phyloP scores from a whole-genome alignment of 345 rosid species.

The Acer negundo region DNA sequence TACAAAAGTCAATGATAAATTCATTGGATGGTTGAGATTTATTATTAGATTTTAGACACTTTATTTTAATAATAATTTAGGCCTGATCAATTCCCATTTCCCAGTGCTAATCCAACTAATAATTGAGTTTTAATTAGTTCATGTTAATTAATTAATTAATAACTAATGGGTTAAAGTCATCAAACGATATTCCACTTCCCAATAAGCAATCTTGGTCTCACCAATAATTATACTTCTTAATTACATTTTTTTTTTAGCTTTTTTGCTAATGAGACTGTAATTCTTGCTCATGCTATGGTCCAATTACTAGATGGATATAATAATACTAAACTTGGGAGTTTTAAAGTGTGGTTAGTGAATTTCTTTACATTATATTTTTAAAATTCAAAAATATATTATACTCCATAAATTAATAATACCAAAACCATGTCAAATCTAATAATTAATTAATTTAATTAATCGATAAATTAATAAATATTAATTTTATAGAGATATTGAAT shows the following conservation, averaged over 20 bases:
- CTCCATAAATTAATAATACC: no score
- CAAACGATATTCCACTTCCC: neutral
- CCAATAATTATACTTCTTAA: neutral
- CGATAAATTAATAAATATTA: no score
- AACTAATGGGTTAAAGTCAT: neutral
- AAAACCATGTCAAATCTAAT: no score
- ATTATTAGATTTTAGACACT: neutral
- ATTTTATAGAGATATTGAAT: no score
- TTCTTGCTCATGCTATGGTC: no score
- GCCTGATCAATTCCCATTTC: neutral
- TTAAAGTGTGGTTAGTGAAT: neutral
- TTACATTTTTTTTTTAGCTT: no score
- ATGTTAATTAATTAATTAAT: neutral
- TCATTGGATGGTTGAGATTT: constrained; percentile 20
- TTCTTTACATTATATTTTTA: no score
- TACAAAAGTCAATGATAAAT: constrained; percentile 3
- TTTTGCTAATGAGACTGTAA: neutral
- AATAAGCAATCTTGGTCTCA: neutral
- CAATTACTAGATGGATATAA: no score
- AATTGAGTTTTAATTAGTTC: neutral
- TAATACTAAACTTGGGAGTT: no score
- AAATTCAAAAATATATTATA: no score
- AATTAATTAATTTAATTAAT: no score
- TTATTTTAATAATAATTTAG: constrained; percentile 7
- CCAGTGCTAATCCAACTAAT: constrained; percentile 9